A percentile compares a stretch with the other conserved stretches of the same genome.
phyloP scores from a whole-genome alignment of 1,139 yeast genomes.

The Blastobotrys buckinghamii region DNA sequence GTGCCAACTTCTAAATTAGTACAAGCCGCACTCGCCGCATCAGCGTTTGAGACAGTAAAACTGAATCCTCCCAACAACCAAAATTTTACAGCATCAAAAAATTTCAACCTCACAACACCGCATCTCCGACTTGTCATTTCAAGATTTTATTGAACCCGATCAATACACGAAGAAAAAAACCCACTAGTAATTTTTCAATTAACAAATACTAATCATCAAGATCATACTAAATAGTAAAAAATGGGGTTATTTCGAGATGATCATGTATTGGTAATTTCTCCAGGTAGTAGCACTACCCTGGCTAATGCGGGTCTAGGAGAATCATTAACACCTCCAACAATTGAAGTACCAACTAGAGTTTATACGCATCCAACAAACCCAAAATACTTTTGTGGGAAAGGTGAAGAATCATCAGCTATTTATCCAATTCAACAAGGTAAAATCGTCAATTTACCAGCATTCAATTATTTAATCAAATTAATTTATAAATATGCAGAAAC shows the following conservation, averaged over 20 bases:
- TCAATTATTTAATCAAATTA: constrained; percentile 59
- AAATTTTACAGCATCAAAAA: too few relatives aligned
- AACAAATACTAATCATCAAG: not conserved
- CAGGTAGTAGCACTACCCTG: constrained; percentile 72
- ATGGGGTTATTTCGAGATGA: constrained; percentile 63
- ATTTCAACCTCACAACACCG: too few relatives aligned
- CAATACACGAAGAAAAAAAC: too few relatives aligned
- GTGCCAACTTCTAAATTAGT: too few relatives aligned
- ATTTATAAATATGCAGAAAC: constrained; percentile 40
- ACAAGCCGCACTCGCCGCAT: too few relatives aligned
- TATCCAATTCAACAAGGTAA: constrained; percentile 60
- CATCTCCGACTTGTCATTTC: too few relatives aligned
- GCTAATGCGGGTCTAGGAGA: constrained; percentile 82
- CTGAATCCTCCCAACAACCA: too few relatives aligned
- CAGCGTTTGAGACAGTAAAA: too few relatives aligned
- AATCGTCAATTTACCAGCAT: constrained; percentile 63
- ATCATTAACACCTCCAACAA: constrained; percentile 68
- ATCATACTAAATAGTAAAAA: constrained; percentile 3
- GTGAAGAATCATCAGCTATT: constrained; percentile 42
- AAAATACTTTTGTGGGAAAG: constrained; percentile 36
- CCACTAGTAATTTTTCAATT: not conserved
- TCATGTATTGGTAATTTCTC: constrained; percentile 53
- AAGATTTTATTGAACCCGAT: too few relatives aligned
- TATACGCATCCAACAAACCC: constrained; percentile 44
- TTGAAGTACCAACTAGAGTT: constrained; percentile 69